phyloP scores from a whole-genome alignment of 768 basidiomycete genomes.

The Dendrothele bispora region DNA sequence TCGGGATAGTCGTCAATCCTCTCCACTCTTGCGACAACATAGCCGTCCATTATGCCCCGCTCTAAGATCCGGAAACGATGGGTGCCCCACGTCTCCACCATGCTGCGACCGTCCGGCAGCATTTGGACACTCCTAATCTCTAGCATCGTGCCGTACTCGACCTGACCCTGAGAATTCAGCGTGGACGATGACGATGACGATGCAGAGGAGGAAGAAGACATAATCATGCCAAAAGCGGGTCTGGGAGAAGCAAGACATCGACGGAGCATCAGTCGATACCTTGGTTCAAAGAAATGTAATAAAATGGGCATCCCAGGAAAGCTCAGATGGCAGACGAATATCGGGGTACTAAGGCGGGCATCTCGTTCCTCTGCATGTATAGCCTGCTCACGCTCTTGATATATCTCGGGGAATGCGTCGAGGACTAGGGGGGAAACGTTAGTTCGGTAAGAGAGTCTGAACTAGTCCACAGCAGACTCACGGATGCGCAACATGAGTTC shows the following conservation, averaged over 20 bases:
- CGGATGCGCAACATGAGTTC: constrained; percentile 68
- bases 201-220: constrained; percentile 54
- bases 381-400: constrained; percentile 59
- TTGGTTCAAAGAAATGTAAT: constrained; percentile 92
- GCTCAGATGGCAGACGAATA: constrained; percentile 86
- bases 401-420: constrained; percentile 62
- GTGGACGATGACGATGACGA: constrained; percentile 14
- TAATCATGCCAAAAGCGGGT: constrained; percentile 93
- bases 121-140: constrained; percentile 85
- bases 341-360: constrained; percentile 80
- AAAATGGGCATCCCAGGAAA: constrained; percentile 91
- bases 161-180: constrained; percentile 28
- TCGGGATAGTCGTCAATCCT: constrained; percentile 42
- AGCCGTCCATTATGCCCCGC: constrained; percentile 83
- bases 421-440: constrained; percentile 45
- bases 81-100: constrained; percentile 64
- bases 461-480: constrained; percentile 39
- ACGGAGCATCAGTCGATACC: constrained; percentile 94
- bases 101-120: constrained; percentile 85
- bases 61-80: constrained; percentile 87
- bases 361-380: constrained; percentile 78
- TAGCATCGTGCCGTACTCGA: constrained; percentile 92
- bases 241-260: constrained; percentile 79
- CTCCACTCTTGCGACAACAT: constrained; percentile 83
- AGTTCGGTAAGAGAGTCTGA: constrained; percentile 7